Percentiles rank a stretch among this genome's conserved stretches.
Evolutionary conservation across 2,329 filamentous ascomycete species (phyloP).

Genomic region (Aureobasidium sp.): DNA sequence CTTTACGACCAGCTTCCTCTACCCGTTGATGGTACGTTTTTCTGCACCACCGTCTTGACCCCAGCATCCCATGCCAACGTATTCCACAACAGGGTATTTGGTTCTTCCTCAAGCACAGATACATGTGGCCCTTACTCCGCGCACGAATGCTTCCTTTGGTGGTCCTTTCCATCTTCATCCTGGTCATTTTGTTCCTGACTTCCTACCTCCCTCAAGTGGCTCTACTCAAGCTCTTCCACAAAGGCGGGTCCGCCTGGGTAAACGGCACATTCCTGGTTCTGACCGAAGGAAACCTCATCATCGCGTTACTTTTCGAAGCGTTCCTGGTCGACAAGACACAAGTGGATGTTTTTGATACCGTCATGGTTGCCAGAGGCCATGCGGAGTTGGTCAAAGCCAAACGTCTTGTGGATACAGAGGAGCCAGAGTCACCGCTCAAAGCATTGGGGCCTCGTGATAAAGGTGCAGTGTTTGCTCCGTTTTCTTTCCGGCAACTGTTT

Average conservation of each 20-base stretch:
- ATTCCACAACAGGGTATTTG: slow-evolving; percentile 57
- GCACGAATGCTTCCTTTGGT: slow-evolving; percentile 72
- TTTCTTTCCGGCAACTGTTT: slow-evolving; percentile 81
- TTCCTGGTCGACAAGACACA: slow-evolving; percentile 62
- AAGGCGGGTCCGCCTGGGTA: slow-evolving; percentile 71
- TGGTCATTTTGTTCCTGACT: slow-evolving; percentile 80
- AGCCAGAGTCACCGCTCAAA: slow-evolving; percentile 66
- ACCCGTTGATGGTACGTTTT: slow-evolving; percentile 26
- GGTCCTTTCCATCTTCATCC: slow-evolving; percentile 74
- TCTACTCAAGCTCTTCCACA: slow-evolving; percentile 84
- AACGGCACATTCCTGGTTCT: slow-evolving; percentile 82
- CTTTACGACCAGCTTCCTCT: slow-evolving; percentile 30
- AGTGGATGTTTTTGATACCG: slow-evolving; percentile 75
- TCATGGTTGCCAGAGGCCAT: slow-evolving; percentile 66
- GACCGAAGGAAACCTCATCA: slow-evolving; percentile 55
- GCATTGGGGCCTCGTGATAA: slow-evolving; percentile 75
- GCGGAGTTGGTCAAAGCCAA: slow-evolving; percentile 55
- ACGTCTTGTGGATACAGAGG: slow-evolving; percentile 62
- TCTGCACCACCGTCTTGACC: neutral
- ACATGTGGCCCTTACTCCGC: slow-evolving; percentile 74
- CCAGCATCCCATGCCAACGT: neutral
- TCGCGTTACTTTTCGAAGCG: slow-evolving; percentile 49
- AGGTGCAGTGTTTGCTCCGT: slow-evolving; percentile 74
- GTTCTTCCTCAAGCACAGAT: slow-evolving; percentile 71
- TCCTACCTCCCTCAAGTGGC: slow-evolving; percentile 83